Evolutionary conservation across 2,329 filamentous ascomycete species (phyloP).

Genomic region (Trichoderma sp.): DNA sequence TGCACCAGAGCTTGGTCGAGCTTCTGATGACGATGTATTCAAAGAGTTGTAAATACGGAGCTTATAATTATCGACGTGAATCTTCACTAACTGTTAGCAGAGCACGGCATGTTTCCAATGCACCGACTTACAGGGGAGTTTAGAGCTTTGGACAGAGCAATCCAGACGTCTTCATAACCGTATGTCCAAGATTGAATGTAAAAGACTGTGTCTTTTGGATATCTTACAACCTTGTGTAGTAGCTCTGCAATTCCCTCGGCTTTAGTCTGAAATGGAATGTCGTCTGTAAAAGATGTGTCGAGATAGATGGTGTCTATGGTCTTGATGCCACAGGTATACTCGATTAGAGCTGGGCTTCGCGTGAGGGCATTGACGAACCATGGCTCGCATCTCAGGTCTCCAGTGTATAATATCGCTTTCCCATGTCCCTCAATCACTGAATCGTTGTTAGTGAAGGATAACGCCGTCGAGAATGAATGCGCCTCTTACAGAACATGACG

Average conservation of each 20-base stretch:
- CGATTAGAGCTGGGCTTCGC: conserved; percentile 68
- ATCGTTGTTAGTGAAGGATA: not conserved
- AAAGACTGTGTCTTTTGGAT: conserved; percentile 72
- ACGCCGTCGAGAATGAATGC: not conserved
- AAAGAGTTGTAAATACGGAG: conserved; percentile 68
- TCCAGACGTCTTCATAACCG: conserved; percentile 86
- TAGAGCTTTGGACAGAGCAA: conserved; percentile 70
- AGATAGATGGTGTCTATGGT: conserved; percentile 79
- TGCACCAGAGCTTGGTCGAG: conserved; percentile 38
- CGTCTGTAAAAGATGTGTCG: conserved; percentile 70
- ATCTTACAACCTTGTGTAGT: conserved; percentile 62
- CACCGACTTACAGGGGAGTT: conserved; percentile 51
- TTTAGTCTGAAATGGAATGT: conserved; percentile 56
- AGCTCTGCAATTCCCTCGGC: conserved; percentile 74
- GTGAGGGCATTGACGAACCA: conserved; percentile 79
- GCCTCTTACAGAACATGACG: conserved; percentile 72
- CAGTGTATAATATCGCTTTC: conserved; percentile 80
- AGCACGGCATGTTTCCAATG: not conserved
- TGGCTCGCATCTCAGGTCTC: conserved; percentile 78
- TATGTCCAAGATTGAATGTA: conserved; percentile 90
- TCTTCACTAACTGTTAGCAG: conserved; percentile 37
- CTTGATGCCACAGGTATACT: conserved; percentile 66
- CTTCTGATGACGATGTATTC: conserved; percentile 41
- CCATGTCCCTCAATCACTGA: conserved; percentile 69
- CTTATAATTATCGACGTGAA: conserved; percentile 84